Base-by-base conservation (phyloP, 352 stramenopile genomes). In the Pythium pectinolyticum region DNA sequence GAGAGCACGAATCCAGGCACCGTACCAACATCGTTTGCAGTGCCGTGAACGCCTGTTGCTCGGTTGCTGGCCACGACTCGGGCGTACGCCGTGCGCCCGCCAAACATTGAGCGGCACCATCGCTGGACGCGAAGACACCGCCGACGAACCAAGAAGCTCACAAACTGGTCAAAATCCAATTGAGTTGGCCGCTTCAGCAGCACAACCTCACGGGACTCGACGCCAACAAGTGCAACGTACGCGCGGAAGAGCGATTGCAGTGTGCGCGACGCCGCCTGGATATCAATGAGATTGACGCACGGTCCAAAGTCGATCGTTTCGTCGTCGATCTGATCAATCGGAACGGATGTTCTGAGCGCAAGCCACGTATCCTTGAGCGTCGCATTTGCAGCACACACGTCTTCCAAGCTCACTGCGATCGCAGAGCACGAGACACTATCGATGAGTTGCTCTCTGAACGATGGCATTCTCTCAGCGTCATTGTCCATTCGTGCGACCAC, bases 11-110 rank as follows among this genome's bases (percentile, higher is more conserved):
- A 49, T 79, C 75, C 30, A 85, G 69, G 46, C 85, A 94, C 2
- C 85, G 85, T 2, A 66, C 72, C 8, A 89, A 67, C 11, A 90
- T 53, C 25, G 78, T 69, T 45, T 87, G 69, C 41, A 90, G 77
- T 10, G 66, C 58, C 0, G 66, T 72, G 0, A 88, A 24, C 3
- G 69, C 74, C 47, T 87, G 78, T 17, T 80, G 72, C 54, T 91
- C 78, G 0, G 80, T n/a, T n/a, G n/a, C n/a, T n/a, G n/a, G n/a
- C 24, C 2, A 50, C 51, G 9, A 70, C 77, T 78, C 81, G 89
- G 4, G 80, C 80, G 0, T 87, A 69, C 0, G 76, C 61, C 0
- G 86, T 49, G 25, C 65, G 69, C 25, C 66, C 73, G 22, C 72
- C 63, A 11, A 90, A 72, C 17, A 68, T 61, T 31, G 75, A 67